Base-by-base conservation (phyloP, 345 rosid species). In the Diplotaxis tenuifolia region DNA sequence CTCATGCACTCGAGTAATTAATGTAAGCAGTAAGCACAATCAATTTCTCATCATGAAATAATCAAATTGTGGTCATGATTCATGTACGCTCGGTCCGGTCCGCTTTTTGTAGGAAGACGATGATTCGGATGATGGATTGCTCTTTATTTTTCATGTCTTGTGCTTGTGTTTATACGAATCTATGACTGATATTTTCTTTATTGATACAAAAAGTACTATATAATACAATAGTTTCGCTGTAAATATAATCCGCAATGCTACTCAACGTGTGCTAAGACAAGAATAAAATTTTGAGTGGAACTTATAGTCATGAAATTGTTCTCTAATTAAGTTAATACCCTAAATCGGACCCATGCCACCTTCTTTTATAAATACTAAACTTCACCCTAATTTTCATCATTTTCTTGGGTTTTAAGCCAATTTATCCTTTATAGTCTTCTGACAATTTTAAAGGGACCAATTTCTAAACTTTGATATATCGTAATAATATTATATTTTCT, bases 131-230 rank as follows among this genome's bases (percentile, higher is more conserved):
- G 9, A 27, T 28, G n/a, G 58, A 28, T 70, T 70, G 74, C 67
- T 49, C 68, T 11, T 49, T 11, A 3, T 4, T 49, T 22, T 49
- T 11, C 67, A 71, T 61, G 52, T 71, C 36, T 71, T 47, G 25
- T 50, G 52, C 53, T 71, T 9, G n/a, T 5, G 16, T 42, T n/a
- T 42, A 5, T 14, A 16, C 5, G 7, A 42, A 42, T 42, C 49
- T 42, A 42, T 14, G 7, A 14, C 49, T 47, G 20, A 2, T 6
- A 47, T 47, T 6, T 45, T 47, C 20, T 47, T 15, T 47, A 47
- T 16, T 42, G 50, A 6, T 42, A 42, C 14, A 11, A 42, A 4
- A 42, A 42, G 18, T 5, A 42, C 1, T 5, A 42, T 14, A 4
- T 14, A 42, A 42, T 18, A 50, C 23, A 18, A 19, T 9, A 50